These are phyloP conservation scores for Colletotrichum nymphaeae DNA, from an alignment of 2,329 filamentous ascomycete species.

Conservation along the genomic window DNA sequence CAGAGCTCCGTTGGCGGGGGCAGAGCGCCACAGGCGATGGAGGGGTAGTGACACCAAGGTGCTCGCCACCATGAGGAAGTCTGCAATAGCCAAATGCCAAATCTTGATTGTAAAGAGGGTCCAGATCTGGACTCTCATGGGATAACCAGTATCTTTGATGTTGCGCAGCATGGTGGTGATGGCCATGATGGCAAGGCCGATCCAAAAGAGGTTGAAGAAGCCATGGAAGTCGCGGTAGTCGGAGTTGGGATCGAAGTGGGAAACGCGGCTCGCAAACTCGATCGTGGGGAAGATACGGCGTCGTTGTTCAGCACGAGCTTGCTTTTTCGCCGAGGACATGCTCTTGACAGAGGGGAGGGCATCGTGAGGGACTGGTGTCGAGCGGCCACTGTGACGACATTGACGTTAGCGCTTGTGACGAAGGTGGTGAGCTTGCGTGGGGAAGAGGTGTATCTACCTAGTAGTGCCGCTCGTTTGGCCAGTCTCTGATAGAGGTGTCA, in stretches of 20 bases:
- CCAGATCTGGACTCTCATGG: conserved; percentile 89
- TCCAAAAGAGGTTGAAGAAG: conserved; percentile 99
- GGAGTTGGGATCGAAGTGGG: conserved; percentile 92
- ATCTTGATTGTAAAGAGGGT: conserved; percentile 88
- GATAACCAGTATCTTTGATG: conserved; percentile 91
- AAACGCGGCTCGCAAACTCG: conserved; percentile 89
- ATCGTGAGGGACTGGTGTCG: conserved; percentile 87
- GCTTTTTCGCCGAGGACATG: conserved; percentile 85
- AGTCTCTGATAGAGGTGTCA: conserved; percentile 25
- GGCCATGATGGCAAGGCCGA: conserved; percentile 95
- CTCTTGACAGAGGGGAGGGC: conserved; percentile 92
- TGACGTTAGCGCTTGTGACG: not conserved
- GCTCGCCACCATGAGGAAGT: conserved; percentile 84
- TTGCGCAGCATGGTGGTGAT: conserved; percentile 94
- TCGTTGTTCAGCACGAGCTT: conserved; percentile 82
- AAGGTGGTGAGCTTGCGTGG: not conserved
- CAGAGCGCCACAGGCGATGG: conserved; percentile 73
- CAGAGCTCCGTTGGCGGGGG: conserved; percentile 61
- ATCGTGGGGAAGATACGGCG: conserved; percentile 92
- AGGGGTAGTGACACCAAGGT: conserved; percentile 80
- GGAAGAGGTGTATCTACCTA: conserved; percentile 12
- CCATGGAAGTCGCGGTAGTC: conserved; percentile 95
- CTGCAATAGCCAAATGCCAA: conserved; percentile 85
- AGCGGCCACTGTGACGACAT: conserved; percentile 71
- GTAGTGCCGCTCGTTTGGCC: conserved; percentile 33